A percentile compares a stretch with the other conserved stretches of the same genome.
phyloP scores from a whole-genome alignment of 495 filamentous ascomycete genomes.

The Trichoderma virens region DNA sequence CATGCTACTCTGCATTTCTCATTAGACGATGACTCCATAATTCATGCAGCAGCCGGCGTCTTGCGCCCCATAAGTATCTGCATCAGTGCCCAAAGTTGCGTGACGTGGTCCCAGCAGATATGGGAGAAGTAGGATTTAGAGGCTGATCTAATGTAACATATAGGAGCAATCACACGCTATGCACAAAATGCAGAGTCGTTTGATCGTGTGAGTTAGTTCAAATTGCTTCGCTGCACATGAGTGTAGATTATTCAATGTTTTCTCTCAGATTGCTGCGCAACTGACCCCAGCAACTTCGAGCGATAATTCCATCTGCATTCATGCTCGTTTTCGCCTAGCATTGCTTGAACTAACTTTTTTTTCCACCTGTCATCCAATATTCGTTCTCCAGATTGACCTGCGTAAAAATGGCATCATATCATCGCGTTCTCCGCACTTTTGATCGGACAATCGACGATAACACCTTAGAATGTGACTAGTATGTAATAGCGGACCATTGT shows the following conservation, averaged over 20 bases:
- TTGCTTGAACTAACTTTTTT: too few species aligned
- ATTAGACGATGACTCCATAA: not conserved
- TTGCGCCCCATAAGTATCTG: not conserved
- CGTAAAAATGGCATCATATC: slow-evolving; percentile 33
- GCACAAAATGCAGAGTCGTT: not conserved
- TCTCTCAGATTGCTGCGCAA: too few species aligned
- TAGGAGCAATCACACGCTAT: not conserved
- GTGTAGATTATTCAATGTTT: too few species aligned
- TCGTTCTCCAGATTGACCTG: too few species aligned
- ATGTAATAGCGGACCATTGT: slow-evolving; percentile 6
- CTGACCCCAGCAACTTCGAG: too few species aligned
- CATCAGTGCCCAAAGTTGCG: not conserved
- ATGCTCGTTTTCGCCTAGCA: too few species aligned
- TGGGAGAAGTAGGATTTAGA: not conserved
- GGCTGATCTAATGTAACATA: not conserved
- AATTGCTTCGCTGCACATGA: too few species aligned
- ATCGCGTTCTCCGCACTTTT: slow-evolving; percentile 33
- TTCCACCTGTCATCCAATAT: too few species aligned
- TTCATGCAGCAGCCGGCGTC: not conserved
- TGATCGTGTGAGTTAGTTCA: not conserved
- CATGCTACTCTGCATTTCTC: not conserved
- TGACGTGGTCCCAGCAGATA: not conserved
- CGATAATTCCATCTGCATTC: too few species aligned
- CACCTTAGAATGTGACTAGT: slow-evolving; percentile 33
- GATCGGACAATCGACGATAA: slow-evolving; percentile 29